These are phyloP conservation scores for Malus sylvestris DNA, from an alignment of 306 rosid genomes.

Conservation along the genomic window DNA sequence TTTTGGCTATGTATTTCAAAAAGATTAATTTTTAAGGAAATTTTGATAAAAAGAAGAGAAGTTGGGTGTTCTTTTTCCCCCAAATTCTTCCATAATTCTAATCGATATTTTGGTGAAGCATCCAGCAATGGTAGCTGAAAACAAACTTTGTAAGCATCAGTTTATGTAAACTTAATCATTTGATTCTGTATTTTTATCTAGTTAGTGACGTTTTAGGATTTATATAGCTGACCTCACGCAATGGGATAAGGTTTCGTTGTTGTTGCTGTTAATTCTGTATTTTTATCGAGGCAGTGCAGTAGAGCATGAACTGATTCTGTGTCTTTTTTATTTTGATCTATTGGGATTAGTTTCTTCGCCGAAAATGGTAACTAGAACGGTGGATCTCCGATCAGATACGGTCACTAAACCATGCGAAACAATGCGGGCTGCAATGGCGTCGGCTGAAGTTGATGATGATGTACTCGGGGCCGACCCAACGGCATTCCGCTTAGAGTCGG, in stretches of 20 bases:
- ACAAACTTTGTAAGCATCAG: slow-evolving; percentile 14
- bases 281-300: neutral
- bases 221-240: too few relatives aligned
- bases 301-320: slow-evolving; percentile 2
- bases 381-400: slow-evolving; percentile 85
- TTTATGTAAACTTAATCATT: neutral
- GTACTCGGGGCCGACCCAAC: slow-evolving; percentile 69
- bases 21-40: neutral
- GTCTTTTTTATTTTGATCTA: neutral
- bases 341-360: slow-evolving; percentile 20
- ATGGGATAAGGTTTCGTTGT: too few relatives aligned
- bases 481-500: slow-evolving; percentile 53
- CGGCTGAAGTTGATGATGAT: slow-evolving; percentile 89
- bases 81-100: neutral
- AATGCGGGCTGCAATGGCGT: slow-evolving; percentile 82
- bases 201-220: neutral
- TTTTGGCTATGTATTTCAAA: neutral
- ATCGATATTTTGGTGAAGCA: neutral
- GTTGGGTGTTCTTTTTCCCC: neutral
- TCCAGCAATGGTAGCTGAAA: slow-evolving; percentile 30
- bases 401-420: slow-evolving; percentile 81
- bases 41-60: neutral
- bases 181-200: neutral
- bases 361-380: slow-evolving; percentile 59
- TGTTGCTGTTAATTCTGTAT: neutral